These are phyloP conservation scores for Pichia cephalocereana DNA, from an alignment of 805 yeast species.

Conservation along the genomic window DNA sequence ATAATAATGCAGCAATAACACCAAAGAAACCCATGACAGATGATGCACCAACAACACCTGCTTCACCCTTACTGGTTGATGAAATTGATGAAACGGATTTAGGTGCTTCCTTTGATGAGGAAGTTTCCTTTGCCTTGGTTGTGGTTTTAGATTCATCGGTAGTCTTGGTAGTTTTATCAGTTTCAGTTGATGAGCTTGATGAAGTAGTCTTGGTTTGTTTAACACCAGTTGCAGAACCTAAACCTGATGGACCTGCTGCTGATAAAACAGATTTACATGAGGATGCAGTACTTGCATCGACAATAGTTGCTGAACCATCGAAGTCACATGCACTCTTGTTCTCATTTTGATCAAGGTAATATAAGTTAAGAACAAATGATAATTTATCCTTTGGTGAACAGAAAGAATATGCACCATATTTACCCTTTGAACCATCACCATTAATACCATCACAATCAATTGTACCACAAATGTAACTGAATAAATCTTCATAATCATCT, in stretches of 20 bases:
- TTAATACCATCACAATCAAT: slow-evolving; percentile 50
- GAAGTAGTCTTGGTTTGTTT: slow-evolving; percentile 11
- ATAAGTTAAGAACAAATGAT: slow-evolving; percentile 54
- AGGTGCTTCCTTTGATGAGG: slow-evolving; percentile 6
- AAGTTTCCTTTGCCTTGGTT: slow-evolving; percentile 3
- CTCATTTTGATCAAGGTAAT: slow-evolving; percentile 42
- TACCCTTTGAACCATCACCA: slow-evolving; percentile 55
- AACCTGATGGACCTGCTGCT: slow-evolving; percentile 65
- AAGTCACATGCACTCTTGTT: slow-evolving; percentile 53
- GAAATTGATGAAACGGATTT: slow-evolving; percentile 14
- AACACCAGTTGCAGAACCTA: slow-evolving; percentile 39
- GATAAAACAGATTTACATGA: slow-evolving; percentile 48
- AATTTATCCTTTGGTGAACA: slow-evolving; percentile 59
- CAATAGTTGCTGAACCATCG: slow-evolving; percentile 55
- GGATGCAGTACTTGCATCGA: slow-evolving; percentile 38
- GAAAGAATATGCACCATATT: slow-evolving; percentile 66
- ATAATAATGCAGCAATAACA: slow-evolving; percentile 15
- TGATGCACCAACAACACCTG: slow-evolving; percentile 10
- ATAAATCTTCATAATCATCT: slow-evolving; percentile 53
- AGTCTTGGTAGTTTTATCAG: slow-evolving; percentile 10
- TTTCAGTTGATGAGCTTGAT: no score
- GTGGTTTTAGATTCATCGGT: slow-evolving; percentile 4
- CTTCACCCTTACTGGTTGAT: slow-evolving; percentile 11
- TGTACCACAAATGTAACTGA: slow-evolving; percentile 46
- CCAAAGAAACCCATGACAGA: slow-evolving; percentile 14